Base-by-base conservation (phyloP, 2,329 filamentous ascomycete species). In the Pleurostoma richardsiae region DNA sequence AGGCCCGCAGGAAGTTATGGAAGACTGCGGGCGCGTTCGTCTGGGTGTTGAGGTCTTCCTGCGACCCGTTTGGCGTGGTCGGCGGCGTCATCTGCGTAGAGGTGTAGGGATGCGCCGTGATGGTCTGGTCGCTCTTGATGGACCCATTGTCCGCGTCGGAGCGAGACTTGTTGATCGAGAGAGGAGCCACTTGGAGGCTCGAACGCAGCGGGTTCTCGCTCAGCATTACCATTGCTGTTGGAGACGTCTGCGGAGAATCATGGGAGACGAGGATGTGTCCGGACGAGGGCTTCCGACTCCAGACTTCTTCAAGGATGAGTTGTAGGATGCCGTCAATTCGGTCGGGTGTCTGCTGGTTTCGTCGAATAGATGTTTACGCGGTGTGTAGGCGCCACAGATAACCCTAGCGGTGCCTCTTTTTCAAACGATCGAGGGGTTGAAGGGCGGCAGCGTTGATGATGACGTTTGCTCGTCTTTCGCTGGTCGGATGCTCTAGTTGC, bases 1-100 rank as follows among this genome's bases (percentile, higher is more conserved):
- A 92, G 43, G 94, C 94, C 54, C 94, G 86, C 41, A 99, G 76
- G 62, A 96, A 99, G 72, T 94, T 95, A 76, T 95, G 88, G 62
- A 96, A 96, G 49, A 90, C 76, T 3, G 86, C 80, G 53, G 81
- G 74, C 5, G 75, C 67, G 63, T 59, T 52, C 70, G 50, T 69
- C 58, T 57, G 65, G 63, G 51, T 68, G 58, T 56, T 70, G 39
- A 79, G 73, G 53, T 78, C 72, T 61, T 89, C 84, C 60, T 78
- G 77, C 28, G 81, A 83, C 59, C 77, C 77, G 65, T 84, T 83
- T 19, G 88, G 88, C 6, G 88, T 91, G 52, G 84, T 72, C 39
- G 88, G 88, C 29, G 88, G 88, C 42, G 87, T 91, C 68, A 91
- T 86, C 54, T 90, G 83, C 42, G 77, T 69, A 55, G 76, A 66